phyloP scores from a whole-genome alignment of 192 early-diverging fungal genomes.

The Coemansia sp. region DNA sequence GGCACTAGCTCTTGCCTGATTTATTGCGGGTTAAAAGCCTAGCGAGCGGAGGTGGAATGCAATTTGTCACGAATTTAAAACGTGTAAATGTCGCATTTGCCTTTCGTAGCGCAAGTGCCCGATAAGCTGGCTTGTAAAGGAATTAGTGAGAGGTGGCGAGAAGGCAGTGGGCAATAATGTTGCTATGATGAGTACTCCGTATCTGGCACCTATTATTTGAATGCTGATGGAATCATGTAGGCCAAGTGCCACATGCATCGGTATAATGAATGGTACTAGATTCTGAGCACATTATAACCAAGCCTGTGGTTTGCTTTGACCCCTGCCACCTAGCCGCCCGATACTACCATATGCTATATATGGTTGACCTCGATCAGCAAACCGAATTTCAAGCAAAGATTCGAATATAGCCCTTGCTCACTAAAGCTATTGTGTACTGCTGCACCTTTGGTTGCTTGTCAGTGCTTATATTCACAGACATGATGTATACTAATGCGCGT shows the following conservation, averaged over 20 bases:
- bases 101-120: neutral
- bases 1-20: neutral
- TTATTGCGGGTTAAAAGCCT: neutral
- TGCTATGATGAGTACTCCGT: constrained; percentile 51
- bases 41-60: neutral
- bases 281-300: constrained; percentile 29
- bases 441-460: neutral
- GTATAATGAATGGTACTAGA: constrained; percentile 33
- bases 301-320: neutral
- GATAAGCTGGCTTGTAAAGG: neutral
- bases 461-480: neutral
- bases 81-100: neutral
- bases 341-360: neutral
- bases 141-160: neutral
- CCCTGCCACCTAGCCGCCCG: neutral
- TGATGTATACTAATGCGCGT: neutral
- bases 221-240: constrained; percentile 15
- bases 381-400: neutral
- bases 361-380: neutral
- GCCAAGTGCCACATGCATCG: neutral
- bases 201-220: constrained; percentile 66
- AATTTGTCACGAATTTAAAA: neutral
- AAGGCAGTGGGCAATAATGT: neutral
- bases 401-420: neutral
- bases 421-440: neutral